Percentiles rank a stretch among this genome's conserved stretches.
These are phyloP conservation scores for Thinopyrum elongatum DNA, from an alignment of 176 grass and related monocot genomes.

Conservation along the genomic window DNA sequence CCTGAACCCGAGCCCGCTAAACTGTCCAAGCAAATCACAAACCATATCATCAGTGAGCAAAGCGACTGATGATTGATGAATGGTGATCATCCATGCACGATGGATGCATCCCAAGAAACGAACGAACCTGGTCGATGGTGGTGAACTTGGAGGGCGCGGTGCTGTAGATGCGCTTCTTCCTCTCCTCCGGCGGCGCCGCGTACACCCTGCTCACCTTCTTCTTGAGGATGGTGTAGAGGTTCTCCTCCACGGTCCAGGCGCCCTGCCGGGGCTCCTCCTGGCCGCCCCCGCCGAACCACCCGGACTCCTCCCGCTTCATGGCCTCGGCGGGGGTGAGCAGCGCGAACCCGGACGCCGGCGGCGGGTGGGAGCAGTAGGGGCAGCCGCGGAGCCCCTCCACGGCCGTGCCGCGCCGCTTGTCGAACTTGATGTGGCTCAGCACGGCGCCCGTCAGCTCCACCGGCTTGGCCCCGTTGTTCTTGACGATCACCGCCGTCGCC, in stretches of 20 bases:
- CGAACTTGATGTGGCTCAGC: constrained; percentile 85
- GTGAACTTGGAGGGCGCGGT: constrained; percentile 83
- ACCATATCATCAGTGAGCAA: background rate
- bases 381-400: constrained; percentile 73
- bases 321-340: constrained; percentile 69
- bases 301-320: constrained; percentile 67
- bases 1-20: constrained; percentile 81
- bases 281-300: constrained; percentile 48
- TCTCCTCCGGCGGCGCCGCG: constrained; percentile 75
- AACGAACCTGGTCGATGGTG: constrained; percentile 78
- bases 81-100: background rate
- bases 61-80: background rate
- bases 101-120: background rate
- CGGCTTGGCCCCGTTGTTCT: constrained; percentile 64
- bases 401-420: constrained; percentile 52
- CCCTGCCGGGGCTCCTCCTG: constrained; percentile 36
- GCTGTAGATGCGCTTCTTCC: constrained; percentile 73
- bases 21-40: constrained; percentile 36
- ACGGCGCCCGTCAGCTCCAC: constrained; percentile 78
- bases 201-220: constrained; percentile 86
- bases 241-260: constrained; percentile 71
- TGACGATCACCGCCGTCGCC: constrained; percentile 83
- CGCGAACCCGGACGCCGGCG: constrained; percentile 49
- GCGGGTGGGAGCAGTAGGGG: constrained; percentile 69
- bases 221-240: constrained; percentile 68